Evolutionary conservation across 2,329 filamentous ascomycete genomes (phyloP).

Genomic region (Claviceps sp.): DNA sequence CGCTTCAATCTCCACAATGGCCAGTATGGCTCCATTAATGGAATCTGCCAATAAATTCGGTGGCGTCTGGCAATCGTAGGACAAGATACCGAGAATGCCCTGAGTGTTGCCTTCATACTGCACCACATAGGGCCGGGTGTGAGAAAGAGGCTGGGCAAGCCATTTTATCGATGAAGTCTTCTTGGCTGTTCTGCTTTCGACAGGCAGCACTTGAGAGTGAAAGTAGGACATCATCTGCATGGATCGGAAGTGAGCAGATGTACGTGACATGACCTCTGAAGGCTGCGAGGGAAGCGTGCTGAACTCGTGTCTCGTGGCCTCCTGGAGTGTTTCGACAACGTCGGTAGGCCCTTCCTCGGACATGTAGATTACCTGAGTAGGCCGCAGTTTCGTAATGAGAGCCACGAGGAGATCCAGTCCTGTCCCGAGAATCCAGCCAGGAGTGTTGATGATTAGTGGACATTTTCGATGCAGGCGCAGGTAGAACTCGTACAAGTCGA

Average conservation of each 20-base stretch:
- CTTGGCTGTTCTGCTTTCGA: not conserved
- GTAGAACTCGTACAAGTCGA: conserved; percentile 50
- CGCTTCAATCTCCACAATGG: conserved; percentile 49
- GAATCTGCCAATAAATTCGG: conserved; percentile 46
- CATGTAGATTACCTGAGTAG: conserved; percentile 55
- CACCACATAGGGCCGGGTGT: conserved; percentile 46
- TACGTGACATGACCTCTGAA: conserved; percentile 41
- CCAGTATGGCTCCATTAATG: conserved; percentile 58
- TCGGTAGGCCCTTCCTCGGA: conserved; percentile 48
- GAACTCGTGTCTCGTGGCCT: conserved; percentile 30
- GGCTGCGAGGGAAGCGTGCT: conserved; percentile 45
- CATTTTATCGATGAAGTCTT: conserved; percentile 24
- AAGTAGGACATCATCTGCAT: conserved; percentile 79
- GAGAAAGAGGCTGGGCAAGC: conserved; percentile 41
- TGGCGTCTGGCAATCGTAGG: conserved; percentile 51
- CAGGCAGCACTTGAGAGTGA: conserved; percentile 28
- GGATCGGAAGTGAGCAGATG: conserved; percentile 49
- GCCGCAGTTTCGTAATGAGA: conserved; percentile 38
- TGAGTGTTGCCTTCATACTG: conserved; percentile 36
- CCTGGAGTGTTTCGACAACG: conserved; percentile 38
- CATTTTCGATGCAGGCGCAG: conserved; percentile 27
- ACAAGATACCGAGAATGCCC: conserved; percentile 52
- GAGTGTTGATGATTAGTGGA: conserved; percentile 59
- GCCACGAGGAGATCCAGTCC: conserved; percentile 51
- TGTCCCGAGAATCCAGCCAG: conserved; percentile 60